Evolutionary conservation across 257 asterid species (phyloP).

Genomic region (Nicotiana attenuata): DNA sequence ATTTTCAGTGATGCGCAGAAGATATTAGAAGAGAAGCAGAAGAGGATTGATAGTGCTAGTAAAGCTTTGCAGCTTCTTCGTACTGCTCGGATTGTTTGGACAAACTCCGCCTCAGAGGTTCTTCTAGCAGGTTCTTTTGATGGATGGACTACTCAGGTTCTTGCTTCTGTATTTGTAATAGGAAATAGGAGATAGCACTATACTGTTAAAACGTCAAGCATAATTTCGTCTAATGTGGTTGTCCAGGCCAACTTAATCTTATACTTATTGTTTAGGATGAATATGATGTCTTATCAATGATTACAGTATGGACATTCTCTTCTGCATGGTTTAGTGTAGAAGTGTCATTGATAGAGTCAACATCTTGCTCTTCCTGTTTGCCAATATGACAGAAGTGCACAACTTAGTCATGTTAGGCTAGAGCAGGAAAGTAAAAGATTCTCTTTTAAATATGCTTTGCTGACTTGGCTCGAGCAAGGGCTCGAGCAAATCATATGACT

Average conservation of each 20-base stretch:
- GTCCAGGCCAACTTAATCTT: not conserved
- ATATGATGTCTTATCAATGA: constrained; percentile 5
- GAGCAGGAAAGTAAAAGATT: not conserved
- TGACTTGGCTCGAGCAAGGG: not conserved
- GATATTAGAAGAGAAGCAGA: constrained; percentile 52
- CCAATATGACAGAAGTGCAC: not conserved
- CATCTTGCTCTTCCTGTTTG: not conserved
- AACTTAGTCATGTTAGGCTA: not conserved
- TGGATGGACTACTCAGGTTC: constrained; percentile 93
- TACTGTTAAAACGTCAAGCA: not conserved
- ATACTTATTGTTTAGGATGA: not conserved
- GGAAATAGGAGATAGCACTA: not conserved
- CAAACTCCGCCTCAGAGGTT: constrained; percentile 77
- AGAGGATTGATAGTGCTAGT: constrained; percentile 40
- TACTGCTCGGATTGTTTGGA: constrained; percentile 56
- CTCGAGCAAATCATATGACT: not conserved
- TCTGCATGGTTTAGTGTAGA: constrained; percentile 2
- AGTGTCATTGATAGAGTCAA: not conserved
- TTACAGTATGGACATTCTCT: not conserved
- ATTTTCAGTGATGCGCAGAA: constrained; percentile 58
- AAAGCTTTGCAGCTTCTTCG: constrained; percentile 65
- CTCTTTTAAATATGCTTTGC: not conserved
- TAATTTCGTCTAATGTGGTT: not conserved
- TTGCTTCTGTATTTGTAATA: constrained; percentile 7
- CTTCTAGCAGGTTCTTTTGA: constrained; percentile 78